These are phyloP conservation scores for Dovyalis caffra DNA, from an alignment of 345 rosid genomes.

Conservation along the genomic window DNA sequence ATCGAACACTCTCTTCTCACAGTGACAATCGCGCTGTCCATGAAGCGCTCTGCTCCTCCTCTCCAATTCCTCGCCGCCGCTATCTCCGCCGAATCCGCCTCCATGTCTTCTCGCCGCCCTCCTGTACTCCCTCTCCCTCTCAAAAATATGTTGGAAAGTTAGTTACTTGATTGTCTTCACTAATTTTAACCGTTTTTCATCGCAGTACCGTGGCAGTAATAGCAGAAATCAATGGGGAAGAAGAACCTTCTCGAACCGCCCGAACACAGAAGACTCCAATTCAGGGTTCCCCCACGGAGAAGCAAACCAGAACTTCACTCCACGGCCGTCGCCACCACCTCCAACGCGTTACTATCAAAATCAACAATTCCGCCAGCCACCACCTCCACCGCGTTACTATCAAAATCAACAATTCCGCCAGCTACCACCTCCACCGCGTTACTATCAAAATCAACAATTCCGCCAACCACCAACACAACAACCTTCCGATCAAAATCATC, in stretches of 20 bases:
- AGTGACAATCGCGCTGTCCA: slow-evolving; percentile 6
- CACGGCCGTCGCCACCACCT: slow-evolving; percentile 13
- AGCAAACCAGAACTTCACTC: slow-evolving; percentile 8
- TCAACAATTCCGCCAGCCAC: slow-evolving; percentile 30
- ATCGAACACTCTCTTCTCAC: not conserved
- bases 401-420: slow-evolving; percentile 26
- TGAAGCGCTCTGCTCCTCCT: slow-evolving; percentile 37
- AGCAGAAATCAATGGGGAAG: slow-evolving; percentile 42
- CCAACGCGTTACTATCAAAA: slow-evolving; percentile 1
- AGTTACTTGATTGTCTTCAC: not conserved
- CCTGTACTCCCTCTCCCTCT: slow-evolving; percentile 34
- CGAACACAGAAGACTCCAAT: slow-evolving; percentile 53
- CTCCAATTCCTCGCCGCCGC: slow-evolving; percentile 31
- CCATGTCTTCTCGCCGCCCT: slow-evolving; percentile 48
- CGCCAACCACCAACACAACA: slow-evolving; percentile 20
- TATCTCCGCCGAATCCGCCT: slow-evolving; percentile 21
- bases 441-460: slow-evolving; percentile 20
- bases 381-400: not conserved
- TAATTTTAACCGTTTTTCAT: not conserved
- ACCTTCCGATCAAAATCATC: no score
- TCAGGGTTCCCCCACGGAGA: slow-evolving; percentile 34
- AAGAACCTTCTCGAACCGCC: slow-evolving; percentile 55
- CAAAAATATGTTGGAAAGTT: not conserved
- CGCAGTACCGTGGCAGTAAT: slow-evolving; percentile 55
- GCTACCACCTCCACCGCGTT: slow-evolving; percentile 7